A percentile compares a stretch with the other conserved stretches of the same genome.
Conservation (phyloP, 1,284 basidiomycete species). For the Trametes versicolor region DNA sequence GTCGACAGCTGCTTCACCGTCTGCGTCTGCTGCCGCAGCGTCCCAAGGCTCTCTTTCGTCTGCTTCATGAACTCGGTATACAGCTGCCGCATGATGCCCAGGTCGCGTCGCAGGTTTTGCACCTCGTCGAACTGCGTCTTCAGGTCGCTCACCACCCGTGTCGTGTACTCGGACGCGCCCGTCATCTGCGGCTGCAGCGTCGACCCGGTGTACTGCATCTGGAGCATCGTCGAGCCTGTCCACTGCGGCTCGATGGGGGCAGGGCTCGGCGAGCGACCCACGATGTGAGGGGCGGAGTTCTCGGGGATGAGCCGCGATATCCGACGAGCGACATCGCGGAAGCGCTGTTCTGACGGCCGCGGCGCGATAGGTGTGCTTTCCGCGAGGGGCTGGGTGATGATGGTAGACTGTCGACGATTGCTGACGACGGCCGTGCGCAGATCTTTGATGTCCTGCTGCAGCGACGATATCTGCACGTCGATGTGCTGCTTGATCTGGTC, state of each 20-base stretch:
- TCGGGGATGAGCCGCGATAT: slow-evolving; percentile 69
- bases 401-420: slow-evolving; percentile 59
- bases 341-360: slow-evolving; percentile 79
- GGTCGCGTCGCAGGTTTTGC: slow-evolving; percentile 90
- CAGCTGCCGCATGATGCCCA: slow-evolving; percentile 93
- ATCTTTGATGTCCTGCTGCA: slow-evolving; percentile 95
- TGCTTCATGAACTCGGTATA: slow-evolving; percentile 93
- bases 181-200: slow-evolving; percentile 78
- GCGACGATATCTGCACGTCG: slow-evolving; percentile 84
- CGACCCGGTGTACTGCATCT: slow-evolving; percentile 72
- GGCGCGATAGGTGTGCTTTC: slow-evolving; percentile 65
- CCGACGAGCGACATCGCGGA: slow-evolving; percentile 75
- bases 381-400: slow-evolving; percentile 63
- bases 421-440: slow-evolving; percentile 74
- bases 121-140: slow-evolving; percentile 95
- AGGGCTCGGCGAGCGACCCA: slow-evolving; percentile 38
- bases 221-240: slow-evolving; percentile 44
- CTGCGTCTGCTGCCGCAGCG: slow-evolving; percentile 85
- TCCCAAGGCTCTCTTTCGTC: slow-evolving; percentile 86
- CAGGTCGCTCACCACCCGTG: slow-evolving; percentile 81
- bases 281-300: slow-evolving; percentile 17
- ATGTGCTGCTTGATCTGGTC: slow-evolving; percentile 99
- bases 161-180: slow-evolving; percentile 77
- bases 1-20: slow-evolving; percentile 88
- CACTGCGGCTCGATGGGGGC: slow-evolving; percentile 36